These are phyloP conservation scores for Beauveria bassiana DNA, from an alignment of 2,329 filamentous ascomycete species.

Conservation along the genomic window DNA sequence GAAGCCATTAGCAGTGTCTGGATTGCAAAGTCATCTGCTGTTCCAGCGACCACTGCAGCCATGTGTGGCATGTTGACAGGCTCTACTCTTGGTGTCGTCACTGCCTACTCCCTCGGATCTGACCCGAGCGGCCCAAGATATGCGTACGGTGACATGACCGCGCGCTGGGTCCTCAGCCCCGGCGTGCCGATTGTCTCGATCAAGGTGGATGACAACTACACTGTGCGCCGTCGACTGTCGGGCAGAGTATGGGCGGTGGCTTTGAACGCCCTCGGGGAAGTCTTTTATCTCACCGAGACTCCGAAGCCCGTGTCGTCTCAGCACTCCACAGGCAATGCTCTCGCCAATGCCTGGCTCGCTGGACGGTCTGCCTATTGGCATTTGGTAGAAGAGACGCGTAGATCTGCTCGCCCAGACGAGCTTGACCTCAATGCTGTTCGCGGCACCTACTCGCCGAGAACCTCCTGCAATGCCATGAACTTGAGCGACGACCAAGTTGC, in stretches of 20 bases:
- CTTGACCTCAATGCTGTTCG: conserved; percentile 59
- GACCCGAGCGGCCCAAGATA: conserved; percentile 52
- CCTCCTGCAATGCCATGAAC: conserved; percentile 65
- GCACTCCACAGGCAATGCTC: conserved; percentile 44
- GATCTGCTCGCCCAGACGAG: conserved; percentile 63
- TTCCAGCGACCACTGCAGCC: conserved; percentile 66
- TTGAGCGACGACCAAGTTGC: conserved; percentile 62
- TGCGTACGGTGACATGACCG: conserved; percentile 69
- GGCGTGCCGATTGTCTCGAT: conserved; percentile 87
- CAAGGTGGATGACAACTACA: conserved; percentile 77
- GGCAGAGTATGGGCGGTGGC: conserved; percentile 82
- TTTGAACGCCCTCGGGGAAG: conserved; percentile 87
- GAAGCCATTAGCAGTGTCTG: conserved; percentile 75
- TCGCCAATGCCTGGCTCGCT: conserved; percentile 68
- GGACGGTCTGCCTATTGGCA: conserved; percentile 77
- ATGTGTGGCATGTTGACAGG: conserved; percentile 77
- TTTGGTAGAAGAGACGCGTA: conserved; percentile 68
- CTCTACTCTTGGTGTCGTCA: conserved; percentile 75
- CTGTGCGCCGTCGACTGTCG: conserved; percentile 56
- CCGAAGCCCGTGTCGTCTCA: conserved; percentile 49
- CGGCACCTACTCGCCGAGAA: conserved; percentile 73
- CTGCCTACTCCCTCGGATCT: conserved; percentile 67
- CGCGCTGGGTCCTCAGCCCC: conserved; percentile 83
- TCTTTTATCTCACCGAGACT: conserved; percentile 73
- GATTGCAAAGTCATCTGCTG: conserved; percentile 74